A percentile compares a stretch with the other conserved stretches of the same genome.
Evolutionary conservation across 2,329 filamentous ascomycete species (phyloP).

Genomic region (Anisogramma anomala): DNA sequence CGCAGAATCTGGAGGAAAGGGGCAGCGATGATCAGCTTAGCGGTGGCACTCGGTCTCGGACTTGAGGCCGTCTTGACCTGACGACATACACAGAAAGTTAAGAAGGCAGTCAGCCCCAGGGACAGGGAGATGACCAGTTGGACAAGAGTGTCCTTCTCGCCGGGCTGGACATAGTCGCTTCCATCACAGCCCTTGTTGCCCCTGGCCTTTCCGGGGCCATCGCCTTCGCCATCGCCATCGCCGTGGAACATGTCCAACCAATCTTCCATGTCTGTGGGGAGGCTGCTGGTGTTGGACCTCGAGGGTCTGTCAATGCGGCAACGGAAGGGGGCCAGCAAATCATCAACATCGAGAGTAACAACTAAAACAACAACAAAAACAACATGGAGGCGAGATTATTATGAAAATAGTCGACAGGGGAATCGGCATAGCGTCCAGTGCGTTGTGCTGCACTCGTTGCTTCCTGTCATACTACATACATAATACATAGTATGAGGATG

Average conservation of each 20-base stretch:
- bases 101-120: slow-evolving; percentile 59
- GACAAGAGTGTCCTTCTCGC: slow-evolving; percentile 38
- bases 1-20: slow-evolving; percentile 56
- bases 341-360: not conserved
- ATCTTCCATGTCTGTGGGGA: not conserved
- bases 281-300: not conserved
- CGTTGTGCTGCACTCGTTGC: not conserved
- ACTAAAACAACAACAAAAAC: no score
- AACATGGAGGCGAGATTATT: no score
- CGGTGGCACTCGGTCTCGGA: not conserved
- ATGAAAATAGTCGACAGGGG: not conserved
- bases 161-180: slow-evolving; percentile 23
- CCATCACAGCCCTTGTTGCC: slow-evolving; percentile 13
- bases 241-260: no score
- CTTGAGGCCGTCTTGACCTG: not conserved
- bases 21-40: not conserved
- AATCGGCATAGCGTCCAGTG: not conserved
- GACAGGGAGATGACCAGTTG: slow-evolving; percentile 63
- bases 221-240: slow-evolving; percentile 5
- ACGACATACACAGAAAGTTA: slow-evolving; percentile 60
- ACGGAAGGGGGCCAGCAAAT: no score
- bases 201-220: not conserved
- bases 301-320: not conserved
- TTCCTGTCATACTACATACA: no score
- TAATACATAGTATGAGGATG: no score